Percentiles rank a stretch among this genome's conserved stretches.
Conservation (phyloP, 2,329 filamentous ascomycete species). For the Pseudocercospora macadamiae region DNA sequence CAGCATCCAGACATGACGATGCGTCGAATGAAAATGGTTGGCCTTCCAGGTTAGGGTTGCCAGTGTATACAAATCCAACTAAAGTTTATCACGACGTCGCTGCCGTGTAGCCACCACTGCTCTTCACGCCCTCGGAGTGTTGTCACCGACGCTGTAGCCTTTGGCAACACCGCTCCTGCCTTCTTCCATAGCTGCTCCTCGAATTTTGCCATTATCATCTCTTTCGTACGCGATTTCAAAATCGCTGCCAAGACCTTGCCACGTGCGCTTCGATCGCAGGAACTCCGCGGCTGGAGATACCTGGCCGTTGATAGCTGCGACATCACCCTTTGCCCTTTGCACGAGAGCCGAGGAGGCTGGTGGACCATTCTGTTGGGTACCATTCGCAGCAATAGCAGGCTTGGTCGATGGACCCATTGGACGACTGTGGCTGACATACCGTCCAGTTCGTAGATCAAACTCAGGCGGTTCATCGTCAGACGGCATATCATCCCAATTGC, state of each 20-base stretch:
- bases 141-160: conserved; percentile 78
- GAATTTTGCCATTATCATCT: conserved; percentile 52
- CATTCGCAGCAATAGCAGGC: conserved; percentile 21
- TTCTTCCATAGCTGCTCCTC: conserved; percentile 74
- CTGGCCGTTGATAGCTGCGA: conserved; percentile 81
- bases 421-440: conserved; percentile 75
- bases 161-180: conserved; percentile 85
- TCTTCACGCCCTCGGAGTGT: conserved; percentile 8
- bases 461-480: conserved; percentile 69
- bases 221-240: conserved; percentile 66
- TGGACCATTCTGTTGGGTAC: background rate
- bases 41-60: no score
- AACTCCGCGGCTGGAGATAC: conserved; percentile 92
- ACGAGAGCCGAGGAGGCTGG: conserved; percentile 57
- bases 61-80: no score
- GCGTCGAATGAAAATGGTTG: no score
- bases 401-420: conserved; percentile 59
- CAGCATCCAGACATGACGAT: no score
- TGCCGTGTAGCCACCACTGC: no score
- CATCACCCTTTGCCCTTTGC: conserved; percentile 67
- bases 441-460: conserved; percentile 88
- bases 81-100: no score
- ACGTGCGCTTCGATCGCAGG: conserved; percentile 78
- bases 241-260: conserved; percentile 90
- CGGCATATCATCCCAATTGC: conserved; percentile 69